Evolutionary conservation across 768 basidiomycete species (phyloP).

Genomic region (Lentinula raphanica): DNA sequence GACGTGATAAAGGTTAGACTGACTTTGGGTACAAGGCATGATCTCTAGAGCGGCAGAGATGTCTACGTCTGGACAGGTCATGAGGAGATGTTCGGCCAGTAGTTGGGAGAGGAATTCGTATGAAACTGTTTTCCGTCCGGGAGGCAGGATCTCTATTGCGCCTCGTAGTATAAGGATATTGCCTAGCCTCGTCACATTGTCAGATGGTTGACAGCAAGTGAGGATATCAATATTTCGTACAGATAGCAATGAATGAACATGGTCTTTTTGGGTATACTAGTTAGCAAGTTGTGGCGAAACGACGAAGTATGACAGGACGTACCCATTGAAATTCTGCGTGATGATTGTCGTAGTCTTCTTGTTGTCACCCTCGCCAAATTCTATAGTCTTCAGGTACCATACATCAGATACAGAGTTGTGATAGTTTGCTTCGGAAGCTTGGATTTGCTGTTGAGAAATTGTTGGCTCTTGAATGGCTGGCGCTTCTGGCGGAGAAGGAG

Average conservation of each 20-base stretch:
- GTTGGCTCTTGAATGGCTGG: background rate
- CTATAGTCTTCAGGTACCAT: slow-evolving; percentile 72
- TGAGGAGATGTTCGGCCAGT: slow-evolving; percentile 77
- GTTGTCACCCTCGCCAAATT: slow-evolving; percentile 34
- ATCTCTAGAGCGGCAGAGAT: slow-evolving; percentile 69
- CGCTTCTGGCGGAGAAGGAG: too few species aligned
- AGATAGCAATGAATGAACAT: slow-evolving; percentile 88
- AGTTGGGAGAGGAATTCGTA: slow-evolving; percentile 83
- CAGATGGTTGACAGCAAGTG: background rate
- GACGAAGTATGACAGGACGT: slow-evolving; percentile 18
- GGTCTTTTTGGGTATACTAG: slow-evolving; percentile 43
- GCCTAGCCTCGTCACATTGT: slow-evolving; percentile 36
- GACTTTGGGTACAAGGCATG: slow-evolving; percentile 75
- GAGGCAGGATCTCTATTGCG: slow-evolving; percentile 68
- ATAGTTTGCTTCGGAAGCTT: slow-evolving; percentile 9
- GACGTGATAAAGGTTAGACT: slow-evolving; percentile 19
- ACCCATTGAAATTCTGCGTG: slow-evolving; percentile 85
- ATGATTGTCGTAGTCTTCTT: slow-evolving; percentile 52
- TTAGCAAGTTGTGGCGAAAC: background rate
- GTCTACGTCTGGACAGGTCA: slow-evolving; percentile 50
- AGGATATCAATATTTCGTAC: slow-evolving; percentile 32
- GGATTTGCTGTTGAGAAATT: background rate
- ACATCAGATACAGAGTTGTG: slow-evolving; percentile 52
- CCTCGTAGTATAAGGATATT: slow-evolving; percentile 88
- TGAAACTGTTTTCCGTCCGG: slow-evolving; percentile 61